Evolutionary conservation across 2,329 filamentous ascomycete species (phyloP), one percentile per base, ranked within the genome.

Genomic region (Aspergillus nomiae): DNA sequence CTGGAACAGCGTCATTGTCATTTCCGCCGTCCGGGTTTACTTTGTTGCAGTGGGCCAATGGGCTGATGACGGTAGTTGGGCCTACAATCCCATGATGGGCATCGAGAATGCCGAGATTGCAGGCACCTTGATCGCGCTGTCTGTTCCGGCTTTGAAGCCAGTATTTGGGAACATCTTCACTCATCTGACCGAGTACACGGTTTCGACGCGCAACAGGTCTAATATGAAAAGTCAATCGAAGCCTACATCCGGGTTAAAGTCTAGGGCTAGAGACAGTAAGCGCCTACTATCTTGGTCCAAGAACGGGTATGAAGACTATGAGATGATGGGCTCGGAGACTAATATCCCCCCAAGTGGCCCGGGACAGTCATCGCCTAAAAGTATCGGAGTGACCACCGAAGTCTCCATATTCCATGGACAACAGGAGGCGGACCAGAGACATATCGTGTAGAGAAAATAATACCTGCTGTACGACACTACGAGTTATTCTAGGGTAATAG

Each of bases 31-130:
- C 16, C 81, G 83, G 5, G 71, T 84, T 26, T 77, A 80, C 32
- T 77, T 85, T 19, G 82, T 85, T 1, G 80, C 83, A 46, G 67
- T 74, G 28, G 82, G 83, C 0, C 82, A 84, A 61, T 73, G 71
- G 80, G 73, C 81, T 32, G 61, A 73, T 2, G 83, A 85, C 67
- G 73, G 75, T 71, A 84, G 82, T 19, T 85, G 84, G 83, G 75
- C 76, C 28, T 85, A 85, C 67, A 80, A 83, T 58, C 80, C 83
- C 0, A 79, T 85, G 74, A 71, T 85, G 4, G 81, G 74, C 3
- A 78, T 85, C 4, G 83, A 85, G 69, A 80, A 80, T 3, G 78
- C 83, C 1, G 83, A 85, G 46, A 82, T 85, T 24, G 83, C 82
- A 4, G 77, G 78, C 1, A 85, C 84, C 0, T 68, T 85, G 28